Evolutionary conservation across 2,329 filamentous ascomycete species (phyloP).

Genomic region (Aspergillus floridensis): DNA sequence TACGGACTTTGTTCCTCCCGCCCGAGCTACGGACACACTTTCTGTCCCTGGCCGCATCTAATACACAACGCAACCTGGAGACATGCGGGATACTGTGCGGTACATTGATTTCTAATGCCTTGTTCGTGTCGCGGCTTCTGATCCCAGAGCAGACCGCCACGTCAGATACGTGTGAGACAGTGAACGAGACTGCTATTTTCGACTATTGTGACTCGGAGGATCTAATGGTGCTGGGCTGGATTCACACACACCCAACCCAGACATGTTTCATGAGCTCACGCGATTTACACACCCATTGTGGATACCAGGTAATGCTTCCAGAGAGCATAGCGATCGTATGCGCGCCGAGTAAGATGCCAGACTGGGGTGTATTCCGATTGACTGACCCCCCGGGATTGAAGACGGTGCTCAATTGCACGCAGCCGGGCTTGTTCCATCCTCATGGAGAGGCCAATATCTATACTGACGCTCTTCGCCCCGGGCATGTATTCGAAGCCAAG

Average conservation of each 20-base stretch:
- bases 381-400: constrained; percentile 90
- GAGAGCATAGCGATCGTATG: constrained; percentile 98
- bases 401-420: constrained; percentile 75
- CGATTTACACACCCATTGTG: constrained; percentile 88
- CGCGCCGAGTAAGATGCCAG: constrained; percentile 70
- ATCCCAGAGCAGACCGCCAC: constrained; percentile 90
- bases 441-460: constrained; percentile 71
- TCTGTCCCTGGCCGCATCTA: constrained; percentile 67
- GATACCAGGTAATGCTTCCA: constrained; percentile 93
- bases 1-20: constrained; percentile 86
- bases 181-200: constrained; percentile 79
- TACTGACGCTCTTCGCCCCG: constrained; percentile 67
- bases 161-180: constrained; percentile 90
- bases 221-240: constrained; percentile 88
- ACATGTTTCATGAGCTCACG: constrained; percentile 97
- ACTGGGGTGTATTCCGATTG: constrained; percentile 87
- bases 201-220: constrained; percentile 86
- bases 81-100: constrained; percentile 95
- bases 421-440: constrained; percentile 80
- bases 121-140: constrained; percentile 84
- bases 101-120: constrained; percentile 83
- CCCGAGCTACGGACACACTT: constrained; percentile 71
- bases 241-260: constrained; percentile 94
- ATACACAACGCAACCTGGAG: constrained; percentile 80
- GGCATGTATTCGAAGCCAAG: constrained; percentile 68